Evolutionary conservation across 495 filamentous ascomycete genomes (phyloP), one percentile per base, ranked within the genome.

Genomic region (Penicillium canescens): DNA sequence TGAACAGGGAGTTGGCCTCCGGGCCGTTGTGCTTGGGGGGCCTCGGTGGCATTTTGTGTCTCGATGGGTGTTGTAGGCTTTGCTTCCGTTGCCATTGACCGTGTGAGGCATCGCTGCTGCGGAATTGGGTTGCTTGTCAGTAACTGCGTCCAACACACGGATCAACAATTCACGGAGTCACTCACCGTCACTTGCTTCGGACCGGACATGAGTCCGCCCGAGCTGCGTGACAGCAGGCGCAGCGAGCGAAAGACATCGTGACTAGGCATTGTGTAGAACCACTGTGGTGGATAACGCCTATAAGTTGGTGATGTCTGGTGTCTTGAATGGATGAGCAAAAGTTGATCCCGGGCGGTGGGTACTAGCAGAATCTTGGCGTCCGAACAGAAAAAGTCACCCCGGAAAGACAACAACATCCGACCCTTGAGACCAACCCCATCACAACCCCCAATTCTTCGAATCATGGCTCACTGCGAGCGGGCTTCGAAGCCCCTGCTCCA

Each of bases 21-120:
- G 6, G 40, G 40, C 16, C 49, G 49, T 14, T 34, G 12, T 34
- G 49, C 39, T 9, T 20, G 31, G 14, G 42, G 12, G 31, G 12
- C 39, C 16, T 42, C 39, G 6, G 33, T 35, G 9, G 39, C 39
- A 24, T 42, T 20, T 35, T 51, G 33, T 7, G 49, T 23, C 8
- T 33, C 49, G 12, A 37, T 20, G 34, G 49, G 9, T 3, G 40
- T n/a, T 26, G 41, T 39, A 36, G 56, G 35, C 38, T 68, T 54
- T 31, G 80, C 74, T 58, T 91, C 87, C n/a, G 92, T 95, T 2
- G 90, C 86, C 84, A 96, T 91, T 58, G 87, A 83, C 44, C 90
- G 80, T 59, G 81, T 60, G 41, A 83, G 70, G 65, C 77, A 82
- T 79, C 77, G 80, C 75, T 82, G 63, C 62, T 74, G 44, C 26